Evolutionary conservation across 305 asterid species (phyloP), one percentile per base, ranked within the genome.

Genomic region (Solanum hybrid): DNA sequence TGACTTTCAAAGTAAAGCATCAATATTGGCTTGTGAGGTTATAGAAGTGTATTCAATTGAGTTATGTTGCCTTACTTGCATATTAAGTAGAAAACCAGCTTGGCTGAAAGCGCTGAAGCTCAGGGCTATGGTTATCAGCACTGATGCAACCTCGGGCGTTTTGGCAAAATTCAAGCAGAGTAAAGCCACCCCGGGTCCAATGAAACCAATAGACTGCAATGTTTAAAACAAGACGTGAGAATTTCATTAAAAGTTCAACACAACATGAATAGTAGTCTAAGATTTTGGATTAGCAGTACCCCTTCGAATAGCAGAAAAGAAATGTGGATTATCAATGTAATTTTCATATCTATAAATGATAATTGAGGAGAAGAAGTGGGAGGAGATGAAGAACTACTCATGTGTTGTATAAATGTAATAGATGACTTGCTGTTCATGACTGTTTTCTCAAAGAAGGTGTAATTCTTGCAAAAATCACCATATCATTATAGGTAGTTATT

Each of bases 51-150:
- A 46, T 60, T 22, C 10, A 46, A 40, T 56, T 5, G 51, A 40
- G 24, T 17, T 56, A 3, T 64, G 10, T 14, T 12, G 78, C 31
- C 97, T 93, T 95, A 97, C 99, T 86, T 97, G 98, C 98, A 97
- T 97, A 88, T 97, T 97, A 24, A 97, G 94, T 66, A 97, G 89
- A 90, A 97, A 97, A 17, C 99, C 99, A 10, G 99, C 99, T 92
- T 97, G 99, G 86, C 99, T 97, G 93, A 94, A 97, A 79, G 99
- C 91, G 92, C 99, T 95, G 89, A 97, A 90, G 93, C 99, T 96
- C 88, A 97, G 93, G 76, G 99, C 99, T 34, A 90, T 32, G 27
- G 99, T 96, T 20, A 96, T 81, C 86, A 92, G 86, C 27, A 92
- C 26, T 56, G 98, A 91, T 31, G 98, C 99, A 90, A 92, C 90